Base-by-base conservation (phyloP, 2,329 filamentous ascomycete species). In the Rutstroemia sp. region DNA sequence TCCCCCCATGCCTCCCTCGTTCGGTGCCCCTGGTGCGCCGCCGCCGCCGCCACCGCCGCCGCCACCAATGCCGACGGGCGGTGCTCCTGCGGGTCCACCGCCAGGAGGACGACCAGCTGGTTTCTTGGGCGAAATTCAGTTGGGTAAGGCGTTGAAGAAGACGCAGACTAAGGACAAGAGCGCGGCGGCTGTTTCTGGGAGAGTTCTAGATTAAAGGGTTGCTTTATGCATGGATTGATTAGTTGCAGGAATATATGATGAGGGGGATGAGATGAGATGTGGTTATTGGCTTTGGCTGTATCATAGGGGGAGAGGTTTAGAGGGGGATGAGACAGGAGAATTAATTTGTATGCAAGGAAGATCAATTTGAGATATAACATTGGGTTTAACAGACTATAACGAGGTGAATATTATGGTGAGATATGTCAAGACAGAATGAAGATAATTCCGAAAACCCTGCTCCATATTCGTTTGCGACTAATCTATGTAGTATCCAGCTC, bases 151-250 rank as follows among this genome's bases (percentile, higher is more conserved):
- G 2, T 75, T 99, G 69, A 91, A 80, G 77, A 97, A 97, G 79
- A 90, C 91, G 23, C 77, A 86, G 70, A 97, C 94, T 1, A 92
- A 90, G 72, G 94, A 99, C 72, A 86, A 85, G 71, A 96, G 92
- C 72, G 73, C 66, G 49, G 80, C 89, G 52, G 71, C 84, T 52
- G 77, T 85, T 57, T 88, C 90, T 21, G 92, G 92, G n/a, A 82
- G 84, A 59, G 92, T 96, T 58, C 65, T 83, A 63, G 60, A 67
- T 49, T 69, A 54, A 54, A 37, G n/a, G 16, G 16, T 21, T 19
- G 10, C 19, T 46, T 46, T 25, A 46, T 39, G 38, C 12, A 39
- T 42, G 38, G 10, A 18, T 19, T 18, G 38, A 14, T 27, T 12
- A 34, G 1, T 14, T 42, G 39, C 6, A 8, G 16, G 14, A 19